Percentiles rank a stretch among this genome's conserved stretches.
These are phyloP conservation scores for Rhododendron simsii DNA, from an alignment of 148 eudicot genomes.

Conservation along the genomic window DNA sequence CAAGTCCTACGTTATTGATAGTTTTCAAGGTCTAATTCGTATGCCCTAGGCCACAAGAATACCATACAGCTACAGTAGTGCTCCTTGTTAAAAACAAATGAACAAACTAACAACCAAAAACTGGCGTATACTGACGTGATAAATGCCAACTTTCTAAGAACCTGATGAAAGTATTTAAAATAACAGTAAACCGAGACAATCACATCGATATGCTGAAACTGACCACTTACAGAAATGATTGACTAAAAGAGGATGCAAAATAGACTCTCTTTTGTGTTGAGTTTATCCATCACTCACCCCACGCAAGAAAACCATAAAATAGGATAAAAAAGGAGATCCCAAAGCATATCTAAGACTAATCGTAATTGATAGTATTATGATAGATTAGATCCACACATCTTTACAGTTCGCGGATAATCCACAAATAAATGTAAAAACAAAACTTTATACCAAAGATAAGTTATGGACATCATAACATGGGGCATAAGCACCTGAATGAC, in stretches of 20 bases:
- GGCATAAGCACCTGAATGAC: constrained; percentile 68
- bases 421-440: not conserved
- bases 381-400: not conserved
- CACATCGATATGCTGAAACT: not conserved
- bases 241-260: not conserved
- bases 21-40: not conserved
- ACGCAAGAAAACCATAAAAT: not conserved
- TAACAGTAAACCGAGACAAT: not conserved
- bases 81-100: not conserved
- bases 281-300: not conserved
- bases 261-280: not conserved
- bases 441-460: not conserved
- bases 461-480: not conserved
- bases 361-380: not conserved
- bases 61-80: not conserved
- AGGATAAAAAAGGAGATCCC: not conserved
- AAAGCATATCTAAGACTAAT: not conserved
- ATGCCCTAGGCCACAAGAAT: not conserved
- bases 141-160: not conserved
- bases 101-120: not conserved
- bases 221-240: not conserved
- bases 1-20: not conserved
- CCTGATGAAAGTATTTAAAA: not conserved
- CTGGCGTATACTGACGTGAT: not conserved
- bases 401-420: not conserved